Conservation (phyloP, 2,329 filamentous ascomycete species). For the Akanthomyces muscarius region DNA sequence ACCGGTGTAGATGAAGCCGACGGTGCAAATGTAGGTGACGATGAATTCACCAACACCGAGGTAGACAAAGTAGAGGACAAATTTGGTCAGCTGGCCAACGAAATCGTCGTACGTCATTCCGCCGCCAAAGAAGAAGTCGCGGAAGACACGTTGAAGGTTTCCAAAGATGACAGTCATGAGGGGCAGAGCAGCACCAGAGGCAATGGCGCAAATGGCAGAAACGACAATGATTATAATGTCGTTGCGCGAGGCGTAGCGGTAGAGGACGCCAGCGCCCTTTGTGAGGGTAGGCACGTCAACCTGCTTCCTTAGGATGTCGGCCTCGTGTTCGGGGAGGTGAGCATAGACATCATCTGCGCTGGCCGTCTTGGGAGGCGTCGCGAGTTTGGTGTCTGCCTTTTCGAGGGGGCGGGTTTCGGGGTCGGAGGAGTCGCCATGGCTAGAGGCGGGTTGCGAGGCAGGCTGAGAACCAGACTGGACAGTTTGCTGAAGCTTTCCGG, state of each 20-base stretch:
- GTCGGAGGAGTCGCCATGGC: conserved; percentile 33
- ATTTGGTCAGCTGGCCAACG: conserved; percentile 52
- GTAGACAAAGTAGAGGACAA: conserved; percentile 82
- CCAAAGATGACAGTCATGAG: conserved; percentile 82
- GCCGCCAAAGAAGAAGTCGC: conserved; percentile 52
- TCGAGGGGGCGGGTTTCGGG: conserved; percentile 28
- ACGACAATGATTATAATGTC: conserved; percentile 62
- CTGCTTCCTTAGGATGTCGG: conserved; percentile 63
- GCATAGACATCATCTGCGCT: conserved; percentile 51
- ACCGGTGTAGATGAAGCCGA: conserved; percentile 85
- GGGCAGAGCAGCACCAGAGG: conserved; percentile 69
- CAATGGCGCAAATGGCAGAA: conserved; percentile 62
- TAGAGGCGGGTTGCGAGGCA: conserved; percentile 31
- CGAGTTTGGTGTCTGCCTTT: conserved; percentile 43
- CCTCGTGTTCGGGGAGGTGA: conserved; percentile 63
- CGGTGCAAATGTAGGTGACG: conserved; percentile 72
- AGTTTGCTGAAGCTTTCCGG: conserved; percentile 14
- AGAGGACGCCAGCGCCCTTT: conserved; percentile 62
- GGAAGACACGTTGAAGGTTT: conserved; percentile 67
- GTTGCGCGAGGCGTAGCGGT: conserved; percentile 63
- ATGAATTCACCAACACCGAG: conserved; percentile 77
- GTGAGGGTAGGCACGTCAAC: conserved; percentile 61
- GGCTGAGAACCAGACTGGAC: conserved; percentile 18
- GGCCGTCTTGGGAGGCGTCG: conserved; percentile 28
- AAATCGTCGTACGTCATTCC: conserved; percentile 52